phyloP scores from a whole-genome alignment of 495 filamentous ascomycete species.

The Annulohypoxylon bovei region DNA sequence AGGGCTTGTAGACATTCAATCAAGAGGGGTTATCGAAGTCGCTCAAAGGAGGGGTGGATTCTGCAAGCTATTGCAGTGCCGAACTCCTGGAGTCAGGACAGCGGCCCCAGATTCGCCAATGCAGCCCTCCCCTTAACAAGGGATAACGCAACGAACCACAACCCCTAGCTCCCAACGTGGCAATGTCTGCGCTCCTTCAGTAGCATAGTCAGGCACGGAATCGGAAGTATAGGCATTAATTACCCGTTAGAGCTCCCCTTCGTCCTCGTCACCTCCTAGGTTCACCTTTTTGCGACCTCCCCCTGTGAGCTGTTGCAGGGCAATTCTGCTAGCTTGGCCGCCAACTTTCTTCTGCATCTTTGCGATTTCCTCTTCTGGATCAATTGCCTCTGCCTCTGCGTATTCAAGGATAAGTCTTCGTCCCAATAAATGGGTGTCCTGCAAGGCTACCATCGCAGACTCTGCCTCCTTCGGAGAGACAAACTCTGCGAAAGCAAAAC shows the following conservation, averaged over 20 bases:
- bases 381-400: constrained; percentile 81
- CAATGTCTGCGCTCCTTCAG: constrained; percentile 42
- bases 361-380: constrained; percentile 94
- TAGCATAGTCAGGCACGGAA: constrained; percentile 35
- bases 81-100: constrained; percentile 37
- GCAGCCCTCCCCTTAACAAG: constrained; percentile 43
- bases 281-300: constrained; percentile 86
- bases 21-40: constrained; percentile 33
- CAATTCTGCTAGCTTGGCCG: constrained; percentile 85
- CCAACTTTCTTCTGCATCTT: constrained; percentile 96
- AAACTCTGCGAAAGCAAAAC: constrained; percentile 98
- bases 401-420: constrained; percentile 89
- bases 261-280: constrained; percentile 76
- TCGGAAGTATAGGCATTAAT: constrained; percentile 40
- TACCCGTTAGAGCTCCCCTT: constrained; percentile 58
- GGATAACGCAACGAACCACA: constrained; percentile 45
- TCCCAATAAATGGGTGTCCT: constrained; percentile 92
- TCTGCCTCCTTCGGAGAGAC: constrained; percentile 90
- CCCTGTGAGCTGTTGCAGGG: constrained; percentile 85
- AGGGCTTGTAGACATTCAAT: constrained; percentile 39
- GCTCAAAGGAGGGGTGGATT: constrained; percentile 33
- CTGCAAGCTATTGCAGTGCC: constrained; percentile 39
- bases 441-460: constrained; percentile 89
- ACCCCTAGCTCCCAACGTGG: constrained; percentile 43
- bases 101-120: constrained; percentile 31